A percentile compares a stretch with the other conserved stretches of the same genome.
Conservation (phyloP, 805 yeast genomes). For the Hyphopichia homilentoma region DNA sequence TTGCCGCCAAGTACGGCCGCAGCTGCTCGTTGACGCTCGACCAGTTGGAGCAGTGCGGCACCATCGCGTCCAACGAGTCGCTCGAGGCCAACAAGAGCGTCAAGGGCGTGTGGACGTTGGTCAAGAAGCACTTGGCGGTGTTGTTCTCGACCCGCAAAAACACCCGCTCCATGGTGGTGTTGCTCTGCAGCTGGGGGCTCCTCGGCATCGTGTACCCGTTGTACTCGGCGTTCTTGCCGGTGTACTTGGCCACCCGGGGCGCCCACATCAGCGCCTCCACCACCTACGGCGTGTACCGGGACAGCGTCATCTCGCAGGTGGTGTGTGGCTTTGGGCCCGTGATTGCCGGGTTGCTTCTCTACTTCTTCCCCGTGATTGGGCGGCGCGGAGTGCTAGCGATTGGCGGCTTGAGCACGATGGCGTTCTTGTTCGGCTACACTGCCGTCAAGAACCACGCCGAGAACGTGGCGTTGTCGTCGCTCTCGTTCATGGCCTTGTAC, state of each 20-base stretch:
- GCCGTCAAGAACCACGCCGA: constrained; percentile 47
- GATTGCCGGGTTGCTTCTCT: constrained; percentile 41
- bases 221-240: constrained; percentile 51
- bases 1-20: constrained; percentile 47
- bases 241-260: constrained; percentile 50
- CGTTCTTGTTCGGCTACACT: constrained; percentile 60
- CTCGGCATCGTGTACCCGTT: constrained; percentile 55
- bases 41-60: constrained; percentile 44
- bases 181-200: constrained; percentile 48
- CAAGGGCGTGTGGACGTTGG: constrained; percentile 16
- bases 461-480: constrained; percentile 38
- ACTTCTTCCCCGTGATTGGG: constrained; percentile 35
- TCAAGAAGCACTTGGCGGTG: constrained; percentile 34
- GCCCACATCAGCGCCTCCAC: constrained; percentile 40
- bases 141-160: constrained; percentile 43
- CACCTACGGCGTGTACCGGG: constrained; percentile 41
- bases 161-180: constrained; percentile 36
- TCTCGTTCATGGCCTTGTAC: constrained; percentile 42
- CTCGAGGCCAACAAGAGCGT: constrained; percentile 17
- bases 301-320: constrained; percentile 44
- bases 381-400: constrained; percentile 54
- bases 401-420: constrained; percentile 53
- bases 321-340: constrained; percentile 52
- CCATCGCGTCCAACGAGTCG: constrained; percentile 16
- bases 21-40: constrained; percentile 43